phyloP scores from a whole-genome alignment of 257 asterid genomes.

The Solanum peruvianum region DNA sequence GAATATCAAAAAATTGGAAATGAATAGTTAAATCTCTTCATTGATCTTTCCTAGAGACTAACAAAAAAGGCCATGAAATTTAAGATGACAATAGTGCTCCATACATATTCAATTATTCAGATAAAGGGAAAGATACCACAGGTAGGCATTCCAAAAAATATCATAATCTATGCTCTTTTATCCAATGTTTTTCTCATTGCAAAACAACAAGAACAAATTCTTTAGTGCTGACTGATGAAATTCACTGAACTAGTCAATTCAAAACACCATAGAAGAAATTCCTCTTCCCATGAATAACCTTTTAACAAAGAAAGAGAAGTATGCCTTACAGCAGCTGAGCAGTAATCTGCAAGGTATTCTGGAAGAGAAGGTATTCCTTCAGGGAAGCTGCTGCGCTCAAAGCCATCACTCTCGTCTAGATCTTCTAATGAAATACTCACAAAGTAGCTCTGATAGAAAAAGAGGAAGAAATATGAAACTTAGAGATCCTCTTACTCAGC shows the following conservation, averaged over 20 bases:
- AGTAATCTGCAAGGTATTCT: constrained; percentile 65
- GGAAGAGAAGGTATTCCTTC: constrained; percentile 76
- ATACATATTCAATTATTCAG: background rate
- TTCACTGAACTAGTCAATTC: background rate
- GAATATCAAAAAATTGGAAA: background rate
- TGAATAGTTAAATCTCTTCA: background rate
- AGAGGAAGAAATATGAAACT: constrained; percentile 4
- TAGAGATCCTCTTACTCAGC: background rate
- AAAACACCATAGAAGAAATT: background rate
- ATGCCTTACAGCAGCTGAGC: constrained; percentile 66
- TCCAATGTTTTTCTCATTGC: background rate
- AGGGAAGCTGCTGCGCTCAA: constrained; percentile 49
- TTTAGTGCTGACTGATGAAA: background rate
- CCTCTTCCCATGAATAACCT: background rate
- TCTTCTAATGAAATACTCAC: constrained; percentile 39
- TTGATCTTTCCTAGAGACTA: background rate
- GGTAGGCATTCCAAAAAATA: background rate
- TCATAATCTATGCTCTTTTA: background rate
- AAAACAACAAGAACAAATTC: background rate
- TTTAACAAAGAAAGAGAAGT: background rate
- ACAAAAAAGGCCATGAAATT: background rate
- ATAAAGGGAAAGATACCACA: background rate
- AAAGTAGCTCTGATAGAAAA: constrained; percentile 44
- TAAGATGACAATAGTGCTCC: background rate
- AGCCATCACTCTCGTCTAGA: constrained; percentile 38